These are phyloP conservation scores for Aristolochia fimbriata DNA, from an alignment of 164 flowering plant genomes.

Conservation along the genomic window DNA sequence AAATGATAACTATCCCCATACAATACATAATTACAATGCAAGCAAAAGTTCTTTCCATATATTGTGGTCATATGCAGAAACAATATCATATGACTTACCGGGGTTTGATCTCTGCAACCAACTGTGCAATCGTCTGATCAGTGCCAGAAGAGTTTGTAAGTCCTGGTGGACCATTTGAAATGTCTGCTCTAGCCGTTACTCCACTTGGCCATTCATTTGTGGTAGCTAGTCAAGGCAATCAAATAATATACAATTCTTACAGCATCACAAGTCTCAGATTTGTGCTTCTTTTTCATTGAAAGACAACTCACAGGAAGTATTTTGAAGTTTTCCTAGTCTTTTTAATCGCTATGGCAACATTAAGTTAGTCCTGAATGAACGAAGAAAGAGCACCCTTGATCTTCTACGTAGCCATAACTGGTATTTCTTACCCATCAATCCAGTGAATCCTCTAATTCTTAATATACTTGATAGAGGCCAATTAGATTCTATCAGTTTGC, in stretches of 20 bases:
- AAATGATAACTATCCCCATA: slow-evolving; percentile 63
- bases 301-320: background rate
- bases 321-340: background rate
- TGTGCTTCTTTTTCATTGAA: too few relatives aligned
- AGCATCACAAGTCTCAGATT: background rate
- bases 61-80: background rate
- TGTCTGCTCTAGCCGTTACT: slow-evolving; percentile 44
- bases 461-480: too few relatives aligned
- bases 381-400: too few relatives aligned
- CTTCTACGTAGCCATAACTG: too few relatives aligned
- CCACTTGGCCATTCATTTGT: slow-evolving; percentile 99
- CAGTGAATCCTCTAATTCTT: too few relatives aligned
- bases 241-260: slow-evolving; percentile 5
- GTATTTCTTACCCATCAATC: too few relatives aligned
- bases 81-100: slow-evolving; percentile 40
- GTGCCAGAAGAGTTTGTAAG: slow-evolving; percentile 39
- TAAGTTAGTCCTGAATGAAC: too few relatives aligned
- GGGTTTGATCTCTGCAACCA: slow-evolving; percentile 85
- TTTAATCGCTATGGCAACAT: background rate
- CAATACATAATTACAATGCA: slow-evolving; percentile 3
- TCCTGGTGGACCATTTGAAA: slow-evolving; percentile 46
- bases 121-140: slow-evolving; percentile 56
- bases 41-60: background rate
- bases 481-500: too few relatives aligned
- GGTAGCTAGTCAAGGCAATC: slow-evolving; percentile 42